phyloP scores from a whole-genome alignment of 192 early-diverging fungal genomes.

The Geosiphon pyriformis region DNA sequence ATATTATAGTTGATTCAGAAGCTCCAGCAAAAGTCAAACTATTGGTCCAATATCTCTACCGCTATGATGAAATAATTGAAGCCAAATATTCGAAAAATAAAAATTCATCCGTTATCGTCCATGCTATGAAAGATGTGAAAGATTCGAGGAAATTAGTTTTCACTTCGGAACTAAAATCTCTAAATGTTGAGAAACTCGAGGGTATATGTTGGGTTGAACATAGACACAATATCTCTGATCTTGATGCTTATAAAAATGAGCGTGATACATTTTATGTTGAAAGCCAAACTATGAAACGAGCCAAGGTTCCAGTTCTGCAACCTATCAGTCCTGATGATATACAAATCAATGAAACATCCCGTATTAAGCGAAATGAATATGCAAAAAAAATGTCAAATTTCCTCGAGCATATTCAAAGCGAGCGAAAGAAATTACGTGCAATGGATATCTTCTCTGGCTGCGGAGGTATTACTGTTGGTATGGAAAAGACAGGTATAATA shows the following conservation, averaged over 20 bases:
- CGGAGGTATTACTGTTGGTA: conserved; percentile 60
- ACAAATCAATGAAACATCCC: conserved; percentile 10
- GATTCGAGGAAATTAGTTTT: conserved; percentile 47
- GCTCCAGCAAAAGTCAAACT: background rate
- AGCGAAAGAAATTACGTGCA: conserved; percentile 36
- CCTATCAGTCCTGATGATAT: conserved; percentile 11
- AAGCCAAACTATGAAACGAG: conserved; percentile 15
- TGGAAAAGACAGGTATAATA: conserved; percentile 51
- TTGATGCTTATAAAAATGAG: conserved; percentile 48
- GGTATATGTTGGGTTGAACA: conserved; percentile 57
- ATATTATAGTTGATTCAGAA: background rate
- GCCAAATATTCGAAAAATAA: background rate
- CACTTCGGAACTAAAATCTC: conserved; percentile 28
- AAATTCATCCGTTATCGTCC: background rate
- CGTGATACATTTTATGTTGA: conserved; percentile 44
- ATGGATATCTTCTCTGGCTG: conserved; percentile 69
- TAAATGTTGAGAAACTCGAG: conserved; percentile 34
- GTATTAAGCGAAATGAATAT: conserved; percentile 28
- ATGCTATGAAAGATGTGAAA: background rate
- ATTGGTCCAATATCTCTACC: background rate
- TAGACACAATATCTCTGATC: conserved; percentile 30
- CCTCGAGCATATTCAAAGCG: background rate
- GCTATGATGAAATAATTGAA: conserved; percentile 9
- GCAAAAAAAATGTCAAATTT: background rate
- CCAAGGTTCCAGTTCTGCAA: conserved; percentile 25